These are phyloP conservation scores for Candida krabiensis DNA, from an alignment of 805 yeast genomes.

Conservation along the genomic window DNA sequence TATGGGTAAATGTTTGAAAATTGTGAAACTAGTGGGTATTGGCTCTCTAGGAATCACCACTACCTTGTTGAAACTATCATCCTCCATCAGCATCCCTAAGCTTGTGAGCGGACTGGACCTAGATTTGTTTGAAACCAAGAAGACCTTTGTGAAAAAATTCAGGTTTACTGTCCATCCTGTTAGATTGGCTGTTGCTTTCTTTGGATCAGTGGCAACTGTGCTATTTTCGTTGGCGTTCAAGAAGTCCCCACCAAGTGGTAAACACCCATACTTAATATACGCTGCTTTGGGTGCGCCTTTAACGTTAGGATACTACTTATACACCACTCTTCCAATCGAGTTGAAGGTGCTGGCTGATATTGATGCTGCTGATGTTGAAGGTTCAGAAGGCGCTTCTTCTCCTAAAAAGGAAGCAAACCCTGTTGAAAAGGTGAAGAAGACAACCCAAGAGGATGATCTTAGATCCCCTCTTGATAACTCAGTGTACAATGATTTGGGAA, in stretches of 20 bases:
- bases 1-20: slow-evolving; percentile 56
- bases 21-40: slow-evolving; percentile 62
- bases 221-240: slow-evolving; percentile 57
- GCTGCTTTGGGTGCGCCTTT: slow-evolving; percentile 55
- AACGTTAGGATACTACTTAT: slow-evolving; percentile 34
- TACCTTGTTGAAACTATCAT: slow-evolving; percentile 41
- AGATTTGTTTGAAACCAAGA: slow-evolving; percentile 11
- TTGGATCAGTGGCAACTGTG: slow-evolving; percentile 50
- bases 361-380: slow-evolving; percentile 3
- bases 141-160: slow-evolving; percentile 15
- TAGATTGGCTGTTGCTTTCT: slow-evolving; percentile 28
- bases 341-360: slow-evolving; percentile 22
- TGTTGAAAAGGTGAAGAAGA: slow-evolving; percentile 20
- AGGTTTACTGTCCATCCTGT: slow-evolving; percentile 17
- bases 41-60: slow-evolving; percentile 68
- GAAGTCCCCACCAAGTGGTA: slow-evolving; percentile 52
- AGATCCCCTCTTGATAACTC: slow-evolving; percentile 46
- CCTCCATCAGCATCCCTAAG: slow-evolving; percentile 22
- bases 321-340: slow-evolving; percentile 28
- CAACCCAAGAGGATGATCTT: slow-evolving; percentile 25
- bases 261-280: slow-evolving; percentile 75
- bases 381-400: slow-evolving; percentile 1
- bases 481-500: slow-evolving; percentile 43
- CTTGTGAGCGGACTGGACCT: slow-evolving; percentile 12
- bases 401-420: slow-evolving; percentile 19